phyloP scores from a whole-genome alignment of 176 grass and related monocot genomes.

The Puya raimondii region DNA sequence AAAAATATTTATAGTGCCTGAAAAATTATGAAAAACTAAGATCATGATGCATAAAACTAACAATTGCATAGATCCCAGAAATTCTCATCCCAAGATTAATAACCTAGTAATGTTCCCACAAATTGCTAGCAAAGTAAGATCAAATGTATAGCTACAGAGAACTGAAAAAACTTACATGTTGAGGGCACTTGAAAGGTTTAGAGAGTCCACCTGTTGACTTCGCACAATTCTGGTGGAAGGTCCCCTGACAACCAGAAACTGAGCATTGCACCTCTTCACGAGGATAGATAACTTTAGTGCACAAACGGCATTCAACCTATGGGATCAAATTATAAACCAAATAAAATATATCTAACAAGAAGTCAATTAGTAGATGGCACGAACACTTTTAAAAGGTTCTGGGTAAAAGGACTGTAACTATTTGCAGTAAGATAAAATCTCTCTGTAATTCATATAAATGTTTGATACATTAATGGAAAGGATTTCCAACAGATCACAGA shows the following conservation, averaged over 20 bases:
- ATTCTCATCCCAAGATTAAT: background rate
- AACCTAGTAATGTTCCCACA: background rate
- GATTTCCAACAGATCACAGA: no score
- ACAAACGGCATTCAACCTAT: conserved; percentile 67
- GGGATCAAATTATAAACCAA: conserved; percentile 10
- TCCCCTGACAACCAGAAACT: conserved; percentile 37
- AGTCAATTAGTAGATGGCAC: conserved; percentile 1
- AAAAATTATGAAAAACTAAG: conserved; percentile 15
- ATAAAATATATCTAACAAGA: conserved; percentile 16
- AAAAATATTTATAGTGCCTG: background rate
- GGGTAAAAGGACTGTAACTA: no score
- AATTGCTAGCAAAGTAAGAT: conserved; percentile 14
- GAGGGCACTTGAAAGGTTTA: conserved; percentile 62
- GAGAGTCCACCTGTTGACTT: conserved; percentile 33
- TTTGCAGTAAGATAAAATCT: background rate
- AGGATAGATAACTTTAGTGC: conserved; percentile 50
- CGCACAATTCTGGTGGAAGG: conserved; percentile 50
- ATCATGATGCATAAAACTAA: conserved; percentile 5
- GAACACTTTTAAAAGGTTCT: no score
- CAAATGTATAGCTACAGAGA: conserved; percentile 6
- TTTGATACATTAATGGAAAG: background rate
- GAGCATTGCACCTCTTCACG: conserved; percentile 58
- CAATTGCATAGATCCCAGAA: background rate
- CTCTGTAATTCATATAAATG: background rate
- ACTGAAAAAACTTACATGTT: conserved; percentile 51